phyloP scores from a whole-genome alignment of 331 rosid genomes.

The Pyrus hybrid region DNA sequence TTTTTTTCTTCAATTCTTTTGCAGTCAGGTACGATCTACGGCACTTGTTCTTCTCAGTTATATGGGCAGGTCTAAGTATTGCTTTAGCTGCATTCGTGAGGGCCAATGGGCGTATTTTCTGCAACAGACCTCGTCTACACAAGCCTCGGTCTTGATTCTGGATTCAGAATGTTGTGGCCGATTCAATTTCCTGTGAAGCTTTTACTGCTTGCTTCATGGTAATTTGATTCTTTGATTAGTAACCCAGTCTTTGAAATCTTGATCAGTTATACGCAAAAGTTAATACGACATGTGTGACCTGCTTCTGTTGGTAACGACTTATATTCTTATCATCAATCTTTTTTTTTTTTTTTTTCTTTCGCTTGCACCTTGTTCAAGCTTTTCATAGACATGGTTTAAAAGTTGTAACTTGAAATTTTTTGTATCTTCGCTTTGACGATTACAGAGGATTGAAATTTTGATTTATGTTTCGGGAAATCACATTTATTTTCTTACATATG shows the following conservation, averaged over 20 bases:
- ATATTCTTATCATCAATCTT: neutral
- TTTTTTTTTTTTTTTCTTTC: too few relatives aligned
- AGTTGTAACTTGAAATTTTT: neutral
- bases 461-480: neutral
- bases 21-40: constrained; percentile 71
- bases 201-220: constrained; percentile 17
- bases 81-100: constrained; percentile 75
- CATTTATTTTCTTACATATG: neutral
- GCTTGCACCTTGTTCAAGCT: constrained; percentile 2
- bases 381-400: neutral
- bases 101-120: constrained; percentile 91
- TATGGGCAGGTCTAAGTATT: constrained; percentile 85
- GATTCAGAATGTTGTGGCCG: constrained; percentile 3
- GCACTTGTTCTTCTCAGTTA: constrained; percentile 70
- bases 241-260: constrained; percentile 10
- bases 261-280: neutral
- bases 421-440: neutral
- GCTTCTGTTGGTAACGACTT: constrained; percentile 4
- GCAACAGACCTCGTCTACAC: constrained; percentile 88
- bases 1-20: constrained; percentile 6
- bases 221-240: constrained; percentile 25
- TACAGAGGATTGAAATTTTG: neutral
- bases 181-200: constrained; percentile 11
- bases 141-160: constrained; percentile 45
- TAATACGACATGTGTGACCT: constrained; percentile 16